Conservation (phyloP, 2,329 filamentous ascomycete genomes). For the Botrytis deweyae region DNA sequence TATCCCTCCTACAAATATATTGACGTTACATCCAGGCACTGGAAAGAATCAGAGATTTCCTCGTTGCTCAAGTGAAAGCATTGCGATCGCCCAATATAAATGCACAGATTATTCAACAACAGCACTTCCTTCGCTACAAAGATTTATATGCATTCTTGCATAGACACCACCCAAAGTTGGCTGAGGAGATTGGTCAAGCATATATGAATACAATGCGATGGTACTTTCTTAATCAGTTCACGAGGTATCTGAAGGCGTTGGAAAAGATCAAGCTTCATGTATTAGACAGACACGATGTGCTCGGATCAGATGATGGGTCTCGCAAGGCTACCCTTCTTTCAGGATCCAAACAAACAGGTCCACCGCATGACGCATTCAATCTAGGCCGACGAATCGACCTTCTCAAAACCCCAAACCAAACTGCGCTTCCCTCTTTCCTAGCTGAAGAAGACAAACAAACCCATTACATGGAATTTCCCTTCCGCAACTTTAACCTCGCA, state of each 20-base stretch:
- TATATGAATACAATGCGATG: constrained; percentile 99
- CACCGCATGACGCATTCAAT: constrained; percentile 82
- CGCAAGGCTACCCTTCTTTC: constrained; percentile 62
- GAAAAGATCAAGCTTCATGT: constrained; percentile 80
- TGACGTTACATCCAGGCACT: constrained; percentile 58
- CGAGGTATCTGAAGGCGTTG: constrained; percentile 79
- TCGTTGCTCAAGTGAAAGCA: constrained; percentile 92
- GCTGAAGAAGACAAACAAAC: constrained; percentile 85
- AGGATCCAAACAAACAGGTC: constrained; percentile 51
- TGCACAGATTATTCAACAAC: constrained; percentile 93
- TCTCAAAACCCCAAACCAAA: constrained; percentile 69
- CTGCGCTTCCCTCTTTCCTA: constrained; percentile 80
- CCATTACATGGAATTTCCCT: constrained; percentile 87
- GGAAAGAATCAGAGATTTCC: constrained; percentile 88
- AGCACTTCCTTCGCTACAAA: constrained; percentile 84
- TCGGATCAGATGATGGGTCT: constrained; percentile 74
- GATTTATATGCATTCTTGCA: constrained; percentile 85
- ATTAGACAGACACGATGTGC: constrained; percentile 78
- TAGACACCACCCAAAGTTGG: constrained; percentile 76
- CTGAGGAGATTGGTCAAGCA: constrained; percentile 85
- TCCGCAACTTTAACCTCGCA: constrained; percentile 92
- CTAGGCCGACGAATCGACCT: constrained; percentile 83
- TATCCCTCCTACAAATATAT: neutral
- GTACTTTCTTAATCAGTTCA: constrained; percentile 94
- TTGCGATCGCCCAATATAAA: constrained; percentile 94